phyloP scores from a whole-genome alignment of 371 early-diverging fungal genomes.

The Rhizopus stolonifer region DNA sequence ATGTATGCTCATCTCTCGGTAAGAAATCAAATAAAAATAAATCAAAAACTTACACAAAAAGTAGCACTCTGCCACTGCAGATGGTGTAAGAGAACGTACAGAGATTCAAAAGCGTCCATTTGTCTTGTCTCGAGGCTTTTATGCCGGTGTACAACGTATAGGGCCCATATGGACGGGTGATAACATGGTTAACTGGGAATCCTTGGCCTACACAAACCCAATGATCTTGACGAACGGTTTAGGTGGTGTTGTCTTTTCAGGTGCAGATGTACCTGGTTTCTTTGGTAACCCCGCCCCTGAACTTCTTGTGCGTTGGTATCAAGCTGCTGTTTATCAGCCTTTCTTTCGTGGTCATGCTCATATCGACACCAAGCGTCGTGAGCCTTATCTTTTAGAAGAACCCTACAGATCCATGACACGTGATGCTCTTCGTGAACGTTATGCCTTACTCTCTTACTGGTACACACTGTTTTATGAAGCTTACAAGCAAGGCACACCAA shows the following conservation, averaged over 20 bases:
- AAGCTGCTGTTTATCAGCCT: slow-evolving; percentile 86
- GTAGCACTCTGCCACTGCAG: slow-evolving; percentile 58
- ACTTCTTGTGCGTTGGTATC: slow-evolving; percentile 87
- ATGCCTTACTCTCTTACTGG: slow-evolving; percentile 76
- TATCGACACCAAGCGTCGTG: slow-evolving; percentile 92
- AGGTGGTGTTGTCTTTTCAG: slow-evolving; percentile 77
- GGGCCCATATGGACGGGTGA: slow-evolving; percentile 95
- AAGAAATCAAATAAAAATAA: slow-evolving; percentile 15
- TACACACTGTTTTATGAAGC: slow-evolving; percentile 83
- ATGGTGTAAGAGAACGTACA: slow-evolving; percentile 54
- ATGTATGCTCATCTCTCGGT: slow-evolving; percentile 74
- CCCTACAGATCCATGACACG: slow-evolving; percentile 71
- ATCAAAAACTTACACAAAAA: neutral
- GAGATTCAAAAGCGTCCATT: slow-evolving; percentile 73
- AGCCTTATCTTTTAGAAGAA: slow-evolving; percentile 93
- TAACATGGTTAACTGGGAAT: slow-evolving; percentile 83
- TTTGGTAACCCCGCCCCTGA: slow-evolving; percentile 85
- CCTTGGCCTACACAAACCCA: slow-evolving; percentile 71
- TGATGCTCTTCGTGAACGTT: slow-evolving; percentile 71
- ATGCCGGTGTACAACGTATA: slow-evolving; percentile 83
- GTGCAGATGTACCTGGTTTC: slow-evolving; percentile 94
- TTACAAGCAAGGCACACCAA: slow-evolving; percentile 63
- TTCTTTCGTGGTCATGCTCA: slow-evolving; percentile 95
- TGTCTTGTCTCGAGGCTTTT: slow-evolving; percentile 87
- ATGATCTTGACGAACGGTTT: slow-evolving; percentile 79